phyloP scores from a whole-genome alignment of 345 rosid genomes.

The Microthlaspi erraticum region DNA sequence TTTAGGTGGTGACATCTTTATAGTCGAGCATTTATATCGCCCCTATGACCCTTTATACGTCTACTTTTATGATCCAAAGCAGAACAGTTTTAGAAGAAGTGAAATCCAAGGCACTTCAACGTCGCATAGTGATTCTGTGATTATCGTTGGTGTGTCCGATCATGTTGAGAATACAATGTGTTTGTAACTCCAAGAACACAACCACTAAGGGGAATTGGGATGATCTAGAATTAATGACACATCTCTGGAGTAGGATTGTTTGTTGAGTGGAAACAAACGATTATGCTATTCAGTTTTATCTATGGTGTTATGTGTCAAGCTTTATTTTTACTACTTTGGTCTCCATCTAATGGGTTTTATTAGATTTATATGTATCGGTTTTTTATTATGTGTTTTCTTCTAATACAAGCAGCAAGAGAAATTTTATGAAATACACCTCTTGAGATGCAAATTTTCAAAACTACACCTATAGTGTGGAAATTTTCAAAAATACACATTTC shows the following conservation, averaged over 20 bases:
- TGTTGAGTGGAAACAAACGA: neutral
- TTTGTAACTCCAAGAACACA: neutral
- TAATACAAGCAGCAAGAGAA: too few species aligned
- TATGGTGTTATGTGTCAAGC: neutral
- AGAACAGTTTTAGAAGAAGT: constrained; percentile 3
- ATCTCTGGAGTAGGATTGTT: neutral
- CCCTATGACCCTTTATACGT: neutral
- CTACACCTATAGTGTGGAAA: too few species aligned
- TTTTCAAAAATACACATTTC: too few species aligned
- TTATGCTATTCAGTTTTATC: neutral
- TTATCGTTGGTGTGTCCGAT: neutral
- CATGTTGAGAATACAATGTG: constrained; percentile 9
- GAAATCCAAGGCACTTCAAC: neutral
- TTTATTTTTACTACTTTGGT: too few species aligned
- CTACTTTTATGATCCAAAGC: neutral
- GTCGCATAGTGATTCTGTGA: neutral
- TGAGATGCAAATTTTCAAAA: too few species aligned
- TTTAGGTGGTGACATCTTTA: constrained; percentile 7
- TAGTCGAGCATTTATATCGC: neutral
- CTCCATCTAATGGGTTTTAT: neutral
- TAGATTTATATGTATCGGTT: neutral
- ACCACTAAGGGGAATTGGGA: neutral
- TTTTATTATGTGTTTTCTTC: neutral
- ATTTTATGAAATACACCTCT: too few species aligned
- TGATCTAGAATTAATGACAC: neutral